These are phyloP conservation scores for Babesia bigemina DNA, from an alignment of 169 alveolate genomes.

Conservation along the genomic window DNA sequence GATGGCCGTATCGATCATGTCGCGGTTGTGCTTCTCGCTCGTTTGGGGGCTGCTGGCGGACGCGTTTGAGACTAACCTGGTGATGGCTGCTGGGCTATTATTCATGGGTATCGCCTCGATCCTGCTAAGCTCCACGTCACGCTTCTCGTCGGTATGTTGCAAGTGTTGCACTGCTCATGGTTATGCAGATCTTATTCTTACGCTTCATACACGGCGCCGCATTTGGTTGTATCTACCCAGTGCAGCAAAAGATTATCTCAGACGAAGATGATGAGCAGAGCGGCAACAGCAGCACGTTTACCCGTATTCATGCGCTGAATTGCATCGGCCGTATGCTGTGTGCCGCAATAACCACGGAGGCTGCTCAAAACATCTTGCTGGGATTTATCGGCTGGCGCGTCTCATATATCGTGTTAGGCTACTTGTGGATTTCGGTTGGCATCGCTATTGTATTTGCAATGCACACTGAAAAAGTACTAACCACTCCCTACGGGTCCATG, in stretches of 20 bases:
- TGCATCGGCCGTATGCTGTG: conserved; percentile 42
- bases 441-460: not conserved
- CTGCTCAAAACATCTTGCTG: not conserved
- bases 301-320: conserved; percentile 31
- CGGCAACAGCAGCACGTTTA: conserved; percentile 24
- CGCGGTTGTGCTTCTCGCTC: conserved; percentile 83
- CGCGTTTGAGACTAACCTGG: conserved; percentile 80
- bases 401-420: conserved; percentile 23
- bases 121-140: conserved; percentile 64
- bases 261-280: too few relatives aligned
- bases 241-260: too few relatives aligned
- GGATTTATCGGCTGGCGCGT: conserved; percentile 48
- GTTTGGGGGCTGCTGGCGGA: conserved; percentile 90
- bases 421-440: conserved; percentile 8
- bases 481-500: not conserved
- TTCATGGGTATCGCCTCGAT: conserved; percentile 87
- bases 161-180: not conserved
- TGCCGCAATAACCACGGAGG: conserved; percentile 3
- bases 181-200: not conserved
- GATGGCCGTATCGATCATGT: conserved; percentile 83
- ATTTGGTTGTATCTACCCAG: too few relatives aligned
- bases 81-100: conserved; percentile 81
- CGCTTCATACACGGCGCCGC: too few relatives aligned
- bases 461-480: not conserved
- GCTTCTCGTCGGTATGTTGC: conserved; percentile 29